Evolutionary conservation across 257 asterid genomes (phyloP), one percentile per base, ranked within the genome.

Genomic region (Salvia splendens): DNA sequence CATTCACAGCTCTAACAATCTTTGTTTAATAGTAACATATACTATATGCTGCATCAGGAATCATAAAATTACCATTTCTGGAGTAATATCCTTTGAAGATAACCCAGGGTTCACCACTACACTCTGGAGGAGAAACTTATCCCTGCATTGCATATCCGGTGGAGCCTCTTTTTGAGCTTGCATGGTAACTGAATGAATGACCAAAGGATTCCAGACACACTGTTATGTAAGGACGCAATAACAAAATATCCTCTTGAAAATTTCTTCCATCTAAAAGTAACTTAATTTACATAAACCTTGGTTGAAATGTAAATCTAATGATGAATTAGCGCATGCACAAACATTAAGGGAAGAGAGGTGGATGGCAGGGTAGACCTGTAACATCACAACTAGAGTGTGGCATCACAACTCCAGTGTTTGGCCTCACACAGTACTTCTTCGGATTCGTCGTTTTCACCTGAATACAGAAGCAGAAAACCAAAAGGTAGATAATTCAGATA

Each of bases 121-220:
- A 41, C 94, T 86, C 78, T 88, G 96, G 47, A 88, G 83, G 59
- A 88, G 86, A 79, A 88, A 88, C 64, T 86, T 88, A 76, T 88
- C 96, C 77, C 80, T 82, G 83, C 96, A 86, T 77, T 84, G 86
- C 87, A 88, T 77, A 51, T 86, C 96, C 0, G 85, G 69, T 4
- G 96, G 96, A 74, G 87, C 82, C 81, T 86, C 96, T 69, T 74
- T 84, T 74, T 88, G 96, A 55, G 96, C 89, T 84, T 88, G 96
- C 96, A 88, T 88, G 1, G 86, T 86, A 57, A 88, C 96, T 88
- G 76, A 65, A 73, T 16, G 36, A 55, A 72, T 50, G 58, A 50
- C 71, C 53, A 55, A 77, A 20, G 53, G 48, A 61, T 9, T 60
- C 71, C 67, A 42, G 32, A 46, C 50, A n/a, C 68, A 38, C 43